Conservation (phyloP, 2,329 filamentous ascomycete genomes). For the Rhinocladiella mackenziei region DNA sequence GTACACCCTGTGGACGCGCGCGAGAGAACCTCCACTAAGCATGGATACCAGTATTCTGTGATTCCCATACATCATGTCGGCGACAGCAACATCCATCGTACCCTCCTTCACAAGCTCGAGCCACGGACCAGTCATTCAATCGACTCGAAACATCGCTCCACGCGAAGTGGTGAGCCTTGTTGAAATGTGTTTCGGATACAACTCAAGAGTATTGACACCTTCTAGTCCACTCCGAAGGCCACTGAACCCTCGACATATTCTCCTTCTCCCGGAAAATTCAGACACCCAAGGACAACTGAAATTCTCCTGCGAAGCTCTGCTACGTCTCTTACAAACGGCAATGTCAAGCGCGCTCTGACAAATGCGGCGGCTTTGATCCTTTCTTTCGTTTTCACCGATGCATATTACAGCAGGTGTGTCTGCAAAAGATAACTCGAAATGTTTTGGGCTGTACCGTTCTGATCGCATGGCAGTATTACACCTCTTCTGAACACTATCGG, state of each 20-base stretch:
- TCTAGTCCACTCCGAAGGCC: constrained; percentile 5
- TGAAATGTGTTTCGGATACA: constrained; percentile 2
- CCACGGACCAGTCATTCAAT: constrained; percentile 9
- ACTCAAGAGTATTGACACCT: constrained; percentile 2
- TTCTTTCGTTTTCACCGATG: constrained; percentile 42
- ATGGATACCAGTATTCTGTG: not conserved
- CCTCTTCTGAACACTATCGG: constrained; percentile 34
- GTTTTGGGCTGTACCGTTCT: constrained; percentile 7
- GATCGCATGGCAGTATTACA: constrained; percentile 33
- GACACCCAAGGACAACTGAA: constrained; percentile 82
- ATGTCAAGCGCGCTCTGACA: constrained; percentile 65
- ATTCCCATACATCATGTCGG: constrained; percentile 15
- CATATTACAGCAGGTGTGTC: constrained; percentile 25
- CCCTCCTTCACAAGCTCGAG: constrained; percentile 11
- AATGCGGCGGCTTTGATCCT: constrained; percentile 58
- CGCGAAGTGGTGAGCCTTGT: constrained; percentile 7
- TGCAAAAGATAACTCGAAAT: constrained; percentile 14
- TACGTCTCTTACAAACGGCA: constrained; percentile 72
- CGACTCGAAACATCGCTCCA: constrained; percentile 6
- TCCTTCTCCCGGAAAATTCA: constrained; percentile 70
- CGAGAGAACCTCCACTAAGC: not conserved
- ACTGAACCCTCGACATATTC: constrained; percentile 7
- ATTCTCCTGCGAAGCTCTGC: constrained; percentile 77
- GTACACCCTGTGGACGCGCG: not conserved
- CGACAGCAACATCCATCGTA: constrained; percentile 17